phyloP scores from a whole-genome alignment of 352 stramenopile genomes.

The Phytophthora sp. region DNA sequence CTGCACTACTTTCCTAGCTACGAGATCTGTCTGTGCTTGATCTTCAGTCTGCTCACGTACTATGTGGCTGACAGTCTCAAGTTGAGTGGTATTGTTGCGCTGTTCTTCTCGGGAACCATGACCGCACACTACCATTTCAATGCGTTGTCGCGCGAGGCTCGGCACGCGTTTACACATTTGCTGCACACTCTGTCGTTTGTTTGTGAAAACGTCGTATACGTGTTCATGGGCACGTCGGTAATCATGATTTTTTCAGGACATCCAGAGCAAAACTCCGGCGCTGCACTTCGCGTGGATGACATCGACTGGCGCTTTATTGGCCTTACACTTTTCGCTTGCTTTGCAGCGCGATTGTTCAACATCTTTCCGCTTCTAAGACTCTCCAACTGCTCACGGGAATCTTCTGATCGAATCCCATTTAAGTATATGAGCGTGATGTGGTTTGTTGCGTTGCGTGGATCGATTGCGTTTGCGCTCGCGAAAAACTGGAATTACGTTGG shows the following conservation, averaged over 20 bases:
- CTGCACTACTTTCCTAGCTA: constrained; percentile 84
- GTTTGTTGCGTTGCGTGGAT: constrained; percentile 93
- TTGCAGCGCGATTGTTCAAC: constrained; percentile 78
- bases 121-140: constrained; percentile 90
- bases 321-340: constrained; percentile 66
- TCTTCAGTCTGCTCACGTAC: constrained; percentile 87
- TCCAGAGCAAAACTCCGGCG: constrained; percentile 47
- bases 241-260: constrained; percentile 83
- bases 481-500: constrained; percentile 86
- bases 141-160: constrained; percentile 75
- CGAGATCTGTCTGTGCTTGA: constrained; percentile 85
- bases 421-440: constrained; percentile 89
- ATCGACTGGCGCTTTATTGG: constrained; percentile 83
- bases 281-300: constrained; percentile 73
- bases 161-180: constrained; percentile 85
- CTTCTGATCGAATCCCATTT: constrained; percentile 58
- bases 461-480: constrained; percentile 92
- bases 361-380: constrained; percentile 75
- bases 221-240: constrained; percentile 88
- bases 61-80: constrained; percentile 79
- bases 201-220: constrained; percentile 83
- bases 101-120: constrained; percentile 93
- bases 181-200: constrained; percentile 82
- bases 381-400: constrained; percentile 67
- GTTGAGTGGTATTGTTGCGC: constrained; percentile 92